Evolutionary conservation across 345 rosid species (phyloP), one percentile per base, ranked within the genome.

Genomic region (Corchorus olitorius): DNA sequence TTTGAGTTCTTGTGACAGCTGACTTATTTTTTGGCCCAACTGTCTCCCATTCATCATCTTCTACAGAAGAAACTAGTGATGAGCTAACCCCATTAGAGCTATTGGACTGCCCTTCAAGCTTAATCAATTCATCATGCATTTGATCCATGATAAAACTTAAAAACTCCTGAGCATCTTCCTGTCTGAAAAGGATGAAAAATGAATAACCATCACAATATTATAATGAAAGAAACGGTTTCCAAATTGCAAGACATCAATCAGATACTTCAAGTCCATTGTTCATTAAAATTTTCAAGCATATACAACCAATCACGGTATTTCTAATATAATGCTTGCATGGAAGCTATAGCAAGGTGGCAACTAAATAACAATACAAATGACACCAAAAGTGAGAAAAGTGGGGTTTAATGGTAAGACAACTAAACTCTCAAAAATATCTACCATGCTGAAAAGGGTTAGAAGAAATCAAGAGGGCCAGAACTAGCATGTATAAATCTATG

Each of bases 81-180:
- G 90, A 83, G 70, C 79, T 88, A 15, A 78, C 75, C 65, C 83
- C 84, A 70, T 83, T 82, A 41, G 54, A 60, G 70, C 64, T 54
- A 60, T 82, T 45, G 61, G 82, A 76, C 60, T 80, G 81, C 65
- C 90, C 94, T 84, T 85, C 87, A 76, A 92, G 84, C 84, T 91
- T 92, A 50, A 93, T 89, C 56, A 96, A 78, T 77, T 95, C 97
- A 85, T 85, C 87, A 80, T 95, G 98, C 91, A 93, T 92, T 91
- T 86, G 93, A 85, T 89, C 92, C 97, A 93, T 88, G 76, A 92
- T 79, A 73, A 96, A 96, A 81, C 97, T 93, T 79, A 96, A 78
- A 81, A 96, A 93, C 81, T 93, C 97, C 78, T 93, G 99, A 50
- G 99, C 99, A 89, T 96, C 99, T 89, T 96, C 99, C 76, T 96